These are phyloP conservation scores for Neurospora intermedia DNA, from an alignment of 495 filamentous ascomycete species.

Conservation along the genomic window DNA sequence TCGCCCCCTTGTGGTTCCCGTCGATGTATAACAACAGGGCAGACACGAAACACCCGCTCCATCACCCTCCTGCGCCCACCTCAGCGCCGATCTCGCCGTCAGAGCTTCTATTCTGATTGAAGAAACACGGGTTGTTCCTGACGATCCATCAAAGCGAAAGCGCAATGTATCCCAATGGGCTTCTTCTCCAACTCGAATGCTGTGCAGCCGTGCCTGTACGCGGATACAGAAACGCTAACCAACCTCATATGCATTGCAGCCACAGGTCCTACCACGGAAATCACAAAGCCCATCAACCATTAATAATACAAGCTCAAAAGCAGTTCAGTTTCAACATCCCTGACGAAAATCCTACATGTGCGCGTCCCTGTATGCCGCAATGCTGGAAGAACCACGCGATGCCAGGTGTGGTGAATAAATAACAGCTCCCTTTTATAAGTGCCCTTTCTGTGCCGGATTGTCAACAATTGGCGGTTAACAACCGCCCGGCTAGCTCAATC, in stretches of 20 bases:
- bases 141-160: not conserved
- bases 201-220: not conserved
- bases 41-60: not conserved
- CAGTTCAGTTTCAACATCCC: not conserved
- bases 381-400: not conserved
- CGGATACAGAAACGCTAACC: not conserved
- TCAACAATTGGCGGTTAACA: not conserved
- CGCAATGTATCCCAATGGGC: not conserved
- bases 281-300: not conserved
- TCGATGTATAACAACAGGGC: not conserved
- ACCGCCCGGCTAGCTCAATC: conserved; percentile 60
- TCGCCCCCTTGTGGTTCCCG: not conserved
- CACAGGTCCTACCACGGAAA: not conserved
- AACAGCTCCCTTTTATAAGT: not conserved
- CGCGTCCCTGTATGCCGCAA: not conserved
- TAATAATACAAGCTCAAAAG: not conserved
- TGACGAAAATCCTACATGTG: not conserved
- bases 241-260: not conserved
- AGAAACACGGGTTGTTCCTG: not conserved
- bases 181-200: not conserved
- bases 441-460: fast-evolving
- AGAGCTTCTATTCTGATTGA: not conserved
- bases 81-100: not conserved
- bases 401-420: not conserved
- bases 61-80: not conserved